Base-by-base conservation (phyloP, 2,329 filamentous ascomycete genomes). In the Cladophialophora exuberans region DNA sequence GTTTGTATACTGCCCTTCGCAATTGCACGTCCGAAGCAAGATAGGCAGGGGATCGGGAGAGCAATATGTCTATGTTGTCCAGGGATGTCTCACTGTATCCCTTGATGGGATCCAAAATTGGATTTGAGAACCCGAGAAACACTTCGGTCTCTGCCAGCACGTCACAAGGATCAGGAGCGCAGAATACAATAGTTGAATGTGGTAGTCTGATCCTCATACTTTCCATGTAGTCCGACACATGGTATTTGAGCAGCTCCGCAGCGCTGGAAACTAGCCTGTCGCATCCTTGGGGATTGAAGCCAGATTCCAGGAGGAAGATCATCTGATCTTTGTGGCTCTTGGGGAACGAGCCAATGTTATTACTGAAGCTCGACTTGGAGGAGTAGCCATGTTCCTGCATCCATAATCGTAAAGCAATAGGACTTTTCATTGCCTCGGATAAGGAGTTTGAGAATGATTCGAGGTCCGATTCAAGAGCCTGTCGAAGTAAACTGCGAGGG, bases 1-100 rank as follows among this genome's bases (percentile, higher is more conserved):
- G 70, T 44, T 78, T 76, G 62, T 72, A 79, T 0, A 82, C 74
- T 1, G 78, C 77, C 26, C 66, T 65, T 23, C 74, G 67, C 39
- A 79, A 81, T 61, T 86, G 83, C 0, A 86, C 80, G 62, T 86
- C 83, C 1, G 79, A 84, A 1, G 76, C 73, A 2, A 81, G 72
- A 63, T 81, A 72, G 1, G 82, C 79, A 2, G 84, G 83, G 31
- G 82, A 76, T 15, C 84, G 76, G 10, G 79, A 78, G 0, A 86
- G 77, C 0, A 86, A 69, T 5, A 83, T 69, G 35, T 84, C 74
- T 7, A 76, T 67, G 1, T 74, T 72, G 43, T 80, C 69, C 0
- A 84, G 66, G 30, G 73, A 63, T 5, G 68, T 71, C 47, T 78
- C 78, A 13, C 68, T 68, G 25, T 78, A 72, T 6, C 54, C 61